Base-by-base conservation (phyloP, 768 basidiomycete genomes). In the Podaxis pistillaris region DNA sequence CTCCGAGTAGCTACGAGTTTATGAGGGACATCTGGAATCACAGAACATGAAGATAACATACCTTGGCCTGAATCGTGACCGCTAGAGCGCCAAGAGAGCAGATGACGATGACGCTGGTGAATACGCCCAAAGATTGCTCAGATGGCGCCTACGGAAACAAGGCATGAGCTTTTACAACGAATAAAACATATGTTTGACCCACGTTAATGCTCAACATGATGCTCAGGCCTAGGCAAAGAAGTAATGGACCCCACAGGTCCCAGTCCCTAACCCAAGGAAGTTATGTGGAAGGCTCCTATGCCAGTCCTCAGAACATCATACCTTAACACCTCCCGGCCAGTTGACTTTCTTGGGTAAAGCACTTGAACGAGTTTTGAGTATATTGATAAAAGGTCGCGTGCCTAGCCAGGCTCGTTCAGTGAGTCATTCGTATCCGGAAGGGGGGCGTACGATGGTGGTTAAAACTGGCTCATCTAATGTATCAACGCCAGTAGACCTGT, bases 61-160 rank as follows among this genome's bases (percentile, higher is more conserved):
- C 92, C 81, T 98, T 98, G 15, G 96, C 93, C 75, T 98, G 96
- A n/a, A 98, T 79, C 0, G 96, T 98, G 7, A 98, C 94, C 0
- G 90, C 84, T 33, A 97, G 78, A 13, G 95, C 94, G 4, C 96
- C 96, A 12, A 97, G 70, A 3, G 93, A 94, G 63, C 96, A 90
- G 58, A 98, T 90, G 17, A 91, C 94, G 47, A 98, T 86, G n/a
- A 97, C 94, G 62, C 88, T 89, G 0, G 96, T 96, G 76, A 98
- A 98, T 44, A 96, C 87, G 11, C 88, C 89, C 13, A 98, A 81
- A 0, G 93, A 86, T 71, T 98, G 96, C 11, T 82, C 80, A 26
- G 85, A 73, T 5, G 96, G 91, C 2, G 96, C 93, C 95, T 96
- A 67, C 15, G 8, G 33, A 60, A 44, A 52, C n/a, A 38, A 28